Evolutionary conservation across 2,329 filamentous ascomycete species (phyloP).

Genomic region (Cladosporium sp.): DNA sequence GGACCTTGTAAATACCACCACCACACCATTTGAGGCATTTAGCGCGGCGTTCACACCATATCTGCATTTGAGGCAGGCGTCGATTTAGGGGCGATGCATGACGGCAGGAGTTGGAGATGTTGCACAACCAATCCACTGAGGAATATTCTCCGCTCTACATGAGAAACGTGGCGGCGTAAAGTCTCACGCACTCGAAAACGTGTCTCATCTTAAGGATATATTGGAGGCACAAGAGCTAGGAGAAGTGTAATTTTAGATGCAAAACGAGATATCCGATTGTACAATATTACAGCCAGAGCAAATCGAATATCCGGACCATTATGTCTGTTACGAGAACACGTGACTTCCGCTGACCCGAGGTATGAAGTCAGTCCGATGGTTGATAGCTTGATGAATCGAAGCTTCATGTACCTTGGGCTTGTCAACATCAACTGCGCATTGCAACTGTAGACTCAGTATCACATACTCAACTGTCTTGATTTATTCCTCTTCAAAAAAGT

Average conservation of each 20-base stretch:
- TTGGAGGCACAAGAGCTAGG: not conserved
- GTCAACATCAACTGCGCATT: not conserved
- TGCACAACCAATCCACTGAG: not conserved
- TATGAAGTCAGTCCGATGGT: not conserved
- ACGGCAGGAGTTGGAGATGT: not conserved
- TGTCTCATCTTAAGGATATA: not conserved
- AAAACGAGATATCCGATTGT: not conserved
- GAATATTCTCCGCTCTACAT: slow-evolving; percentile 5
- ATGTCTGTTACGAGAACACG: not conserved
- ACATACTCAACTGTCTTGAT: not conserved
- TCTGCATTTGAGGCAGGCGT: slow-evolving; percentile 10
- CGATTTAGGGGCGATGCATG: slow-evolving; percentile 7
- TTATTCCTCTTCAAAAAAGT: no score
- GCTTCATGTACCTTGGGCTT: no score
- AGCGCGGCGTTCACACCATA: slow-evolving; percentile 14
- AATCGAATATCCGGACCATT: not conserved
- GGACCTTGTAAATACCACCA: slow-evolving; percentile 9
- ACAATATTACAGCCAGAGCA: slow-evolving; percentile 2
- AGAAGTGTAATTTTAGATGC: slow-evolving; percentile 1
- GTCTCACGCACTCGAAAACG: not conserved
- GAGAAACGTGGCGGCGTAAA: not conserved
- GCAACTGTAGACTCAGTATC: not conserved
- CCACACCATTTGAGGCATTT: slow-evolving; percentile 5
- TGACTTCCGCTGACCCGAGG: slow-evolving; percentile 11
- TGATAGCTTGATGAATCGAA: not conserved